phyloP scores from a whole-genome alignment of 192 early-diverging fungal species.

The Mortierella antarctica region DNA sequence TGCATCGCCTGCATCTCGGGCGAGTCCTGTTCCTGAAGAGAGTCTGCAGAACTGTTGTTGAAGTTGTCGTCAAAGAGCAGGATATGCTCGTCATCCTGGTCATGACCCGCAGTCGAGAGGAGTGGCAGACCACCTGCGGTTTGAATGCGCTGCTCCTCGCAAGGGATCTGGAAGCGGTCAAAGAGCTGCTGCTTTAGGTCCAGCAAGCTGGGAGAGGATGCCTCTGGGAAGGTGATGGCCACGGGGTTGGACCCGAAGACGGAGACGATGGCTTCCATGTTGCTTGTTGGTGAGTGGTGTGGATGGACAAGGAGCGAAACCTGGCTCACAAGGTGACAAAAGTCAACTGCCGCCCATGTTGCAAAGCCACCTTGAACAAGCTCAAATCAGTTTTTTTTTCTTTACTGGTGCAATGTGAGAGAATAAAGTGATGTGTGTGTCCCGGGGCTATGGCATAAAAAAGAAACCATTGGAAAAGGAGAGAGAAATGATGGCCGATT shows the following conservation, averaged over 20 bases:
- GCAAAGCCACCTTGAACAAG: no score
- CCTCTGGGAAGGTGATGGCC: slow-evolving; percentile 33
- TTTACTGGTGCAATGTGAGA: not conserved
- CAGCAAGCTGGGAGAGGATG: slow-evolving; percentile 21
- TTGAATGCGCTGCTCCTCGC: slow-evolving; percentile 53
- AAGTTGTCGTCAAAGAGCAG: slow-evolving; percentile 39
- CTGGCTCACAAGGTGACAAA: not conserved
- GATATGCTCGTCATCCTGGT: slow-evolving; percentile 49
- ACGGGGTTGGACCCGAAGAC: slow-evolving; percentile 41
- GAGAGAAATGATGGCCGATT: not conserved
- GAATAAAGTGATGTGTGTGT: not conserved
- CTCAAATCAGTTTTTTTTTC: not conserved
- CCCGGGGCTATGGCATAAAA: no score
- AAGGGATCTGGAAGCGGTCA: slow-evolving; percentile 47
- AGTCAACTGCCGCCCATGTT: no score
- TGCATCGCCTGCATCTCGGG: not conserved
- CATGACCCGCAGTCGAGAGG: slow-evolving; percentile 16
- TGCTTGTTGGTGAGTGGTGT: not conserved
- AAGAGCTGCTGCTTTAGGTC: slow-evolving; percentile 55
- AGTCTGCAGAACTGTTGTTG: not conserved
- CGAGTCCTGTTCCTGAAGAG: slow-evolving; percentile 9
- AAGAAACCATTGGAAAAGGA: not conserved
- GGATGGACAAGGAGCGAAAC: not conserved
- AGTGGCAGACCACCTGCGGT: slow-evolving; percentile 54
- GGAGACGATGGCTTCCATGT: slow-evolving; percentile 50